Evolutionary conservation across 2,329 filamentous ascomycete genomes (phyloP).

Genomic region (Torrubiellomyces zombiae): DNA sequence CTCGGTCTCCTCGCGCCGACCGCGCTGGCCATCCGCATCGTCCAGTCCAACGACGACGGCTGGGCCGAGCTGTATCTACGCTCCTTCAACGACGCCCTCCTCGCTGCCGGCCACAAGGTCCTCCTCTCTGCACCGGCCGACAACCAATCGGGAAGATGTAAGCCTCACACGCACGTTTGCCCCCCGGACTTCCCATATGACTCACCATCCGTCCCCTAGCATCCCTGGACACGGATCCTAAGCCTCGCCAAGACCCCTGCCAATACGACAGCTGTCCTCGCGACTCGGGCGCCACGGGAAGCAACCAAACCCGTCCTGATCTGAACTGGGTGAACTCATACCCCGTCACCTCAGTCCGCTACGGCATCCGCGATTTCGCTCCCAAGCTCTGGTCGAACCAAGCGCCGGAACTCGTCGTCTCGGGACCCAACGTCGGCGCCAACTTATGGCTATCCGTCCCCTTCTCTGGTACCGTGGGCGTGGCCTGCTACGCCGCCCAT

Average conservation of each 20-base stretch:
- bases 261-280: conserved; percentile 44
- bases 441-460: conserved; percentile 40
- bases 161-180: conserved; percentile 4
- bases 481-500: conserved; percentile 39
- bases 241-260: conserved; percentile 31
- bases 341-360: conserved; percentile 46
- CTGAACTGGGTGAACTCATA: conserved; percentile 60
- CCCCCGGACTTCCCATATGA: too few species aligned
- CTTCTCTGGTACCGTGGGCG: conserved; percentile 53
- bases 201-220: conserved; percentile 20
- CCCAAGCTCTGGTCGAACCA: conserved; percentile 34
- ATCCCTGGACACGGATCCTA: conserved; percentile 29
- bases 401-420: conserved; percentile 5
- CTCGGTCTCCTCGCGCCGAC: too few species aligned
- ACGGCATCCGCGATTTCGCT: conserved; percentile 41
- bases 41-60: conserved; percentile 56
- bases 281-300: conserved; percentile 36
- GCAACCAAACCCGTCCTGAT: conserved; percentile 36
- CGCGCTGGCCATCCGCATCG: conserved; percentile 37
- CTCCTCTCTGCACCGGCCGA: conserved; percentile 51
- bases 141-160: conserved; percentile 46
- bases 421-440: conserved; percentile 36
- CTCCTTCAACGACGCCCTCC: conserved; percentile 38
- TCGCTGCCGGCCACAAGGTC: conserved; percentile 37
- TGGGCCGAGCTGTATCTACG: conserved; percentile 56